phyloP scores from a whole-genome alignment of 1,284 basidiomycete species.

The Caloboletus firmus region DNA sequence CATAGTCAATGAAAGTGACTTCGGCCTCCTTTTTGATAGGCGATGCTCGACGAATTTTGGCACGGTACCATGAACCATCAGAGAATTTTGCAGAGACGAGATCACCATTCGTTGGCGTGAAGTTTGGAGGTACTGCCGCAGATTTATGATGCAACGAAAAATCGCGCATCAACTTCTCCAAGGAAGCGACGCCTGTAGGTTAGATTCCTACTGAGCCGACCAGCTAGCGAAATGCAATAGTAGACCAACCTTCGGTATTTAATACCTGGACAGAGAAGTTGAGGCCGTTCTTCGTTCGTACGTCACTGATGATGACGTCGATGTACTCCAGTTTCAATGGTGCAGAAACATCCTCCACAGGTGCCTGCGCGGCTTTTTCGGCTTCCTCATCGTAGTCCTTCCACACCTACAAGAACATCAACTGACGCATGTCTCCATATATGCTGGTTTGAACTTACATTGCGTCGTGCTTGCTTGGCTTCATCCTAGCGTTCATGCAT shows the following conservation, averaged over 20 bases:
- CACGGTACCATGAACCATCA: slow-evolving; percentile 93
- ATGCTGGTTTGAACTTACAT: slow-evolving; percentile 50
- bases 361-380: slow-evolving; percentile 50
- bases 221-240: slow-evolving; percentile 1
- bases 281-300: slow-evolving; percentile 75
- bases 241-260: slow-evolving; percentile 73
- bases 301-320: slow-evolving; percentile 90
- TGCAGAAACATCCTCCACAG: slow-evolving; percentile 44
- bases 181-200: slow-evolving; percentile 70
- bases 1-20: slow-evolving; percentile 86
- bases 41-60: slow-evolving; percentile 80
- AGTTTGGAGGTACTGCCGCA: slow-evolving; percentile 59
- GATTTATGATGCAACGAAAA: slow-evolving; percentile 84
- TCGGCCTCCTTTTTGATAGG: slow-evolving; percentile 86
- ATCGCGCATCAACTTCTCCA: slow-evolving; percentile 93
- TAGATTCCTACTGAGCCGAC: background rate
- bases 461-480: slow-evolving; percentile 74
- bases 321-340: slow-evolving; percentile 82
- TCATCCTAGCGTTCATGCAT: slow-evolving; percentile 50
- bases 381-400: slow-evolving; percentile 72
- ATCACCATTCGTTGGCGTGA: slow-evolving; percentile 81
- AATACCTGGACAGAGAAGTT: slow-evolving; percentile 91
- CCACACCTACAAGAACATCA: slow-evolving; percentile 65
- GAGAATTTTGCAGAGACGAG: slow-evolving; percentile 89
- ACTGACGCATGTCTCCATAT: background rate